These are phyloP conservation scores for Saccharomycopsis hybrid DNA, from an alignment of 1,139 yeast species.

Conservation along the genomic window DNA sequence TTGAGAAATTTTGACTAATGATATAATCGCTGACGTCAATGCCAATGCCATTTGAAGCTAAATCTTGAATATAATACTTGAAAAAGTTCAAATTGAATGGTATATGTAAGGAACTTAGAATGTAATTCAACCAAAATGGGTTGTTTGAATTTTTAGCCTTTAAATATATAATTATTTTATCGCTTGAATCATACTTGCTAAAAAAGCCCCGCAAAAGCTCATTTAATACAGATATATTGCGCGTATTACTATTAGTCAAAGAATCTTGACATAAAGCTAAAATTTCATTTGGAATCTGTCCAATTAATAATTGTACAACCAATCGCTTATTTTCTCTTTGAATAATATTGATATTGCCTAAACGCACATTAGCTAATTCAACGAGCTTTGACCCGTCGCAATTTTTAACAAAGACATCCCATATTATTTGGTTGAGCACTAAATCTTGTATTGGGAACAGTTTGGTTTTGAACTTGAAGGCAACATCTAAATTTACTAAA, in stretches of 20 bases:
- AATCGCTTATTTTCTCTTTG: neutral
- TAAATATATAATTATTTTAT: neutral
- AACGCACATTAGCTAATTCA: neutral
- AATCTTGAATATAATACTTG: constrained; percentile 1
- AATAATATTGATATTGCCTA: neutral
- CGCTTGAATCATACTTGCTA: constrained; percentile 1
- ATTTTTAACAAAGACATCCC: neutral
- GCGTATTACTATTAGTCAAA: neutral
- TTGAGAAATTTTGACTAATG: neutral
- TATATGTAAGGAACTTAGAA: constrained; percentile 3
- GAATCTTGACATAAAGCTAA: neutral
- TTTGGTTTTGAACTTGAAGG: neutral
- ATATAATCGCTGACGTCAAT: neutral
- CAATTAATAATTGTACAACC: neutral
- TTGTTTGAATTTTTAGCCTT: constrained; percentile 10
- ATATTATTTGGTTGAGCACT: neutral
- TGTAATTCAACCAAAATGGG: constrained; percentile 15
- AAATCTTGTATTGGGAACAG: neutral
- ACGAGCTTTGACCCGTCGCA: neutral
- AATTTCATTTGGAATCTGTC: no score
- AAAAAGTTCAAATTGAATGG: constrained; percentile 12
- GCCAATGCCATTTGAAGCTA: no score
- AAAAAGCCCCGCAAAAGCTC: neutral
- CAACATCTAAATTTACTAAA: neutral
- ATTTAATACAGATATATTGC: constrained; percentile 1